Conservation (phyloP, 306 rosid genomes). For the Lathyrus aphaca region DNA sequence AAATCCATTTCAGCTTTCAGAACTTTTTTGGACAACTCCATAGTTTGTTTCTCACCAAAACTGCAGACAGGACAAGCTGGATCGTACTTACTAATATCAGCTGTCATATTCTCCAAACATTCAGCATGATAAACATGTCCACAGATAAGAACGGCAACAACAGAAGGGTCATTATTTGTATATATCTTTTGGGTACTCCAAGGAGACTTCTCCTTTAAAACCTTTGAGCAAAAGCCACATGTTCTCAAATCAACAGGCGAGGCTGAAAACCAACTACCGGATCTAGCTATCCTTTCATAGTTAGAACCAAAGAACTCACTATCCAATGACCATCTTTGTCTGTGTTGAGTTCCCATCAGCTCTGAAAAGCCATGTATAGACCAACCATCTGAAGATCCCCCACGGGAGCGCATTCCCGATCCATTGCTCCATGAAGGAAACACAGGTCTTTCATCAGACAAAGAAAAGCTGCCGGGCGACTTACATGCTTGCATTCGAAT, state of each 20-base stretch:
- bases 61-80: conserved; percentile 91
- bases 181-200: conserved; percentile 64
- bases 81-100: conserved; percentile 79
- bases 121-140: conserved; percentile 92
- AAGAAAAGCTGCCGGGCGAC: conserved; percentile 61
- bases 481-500: conserved; percentile 56
- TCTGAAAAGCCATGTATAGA: conserved; percentile 85
- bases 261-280: conserved; percentile 59
- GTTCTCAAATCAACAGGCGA: conserved; percentile 75
- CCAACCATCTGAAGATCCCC: conserved; percentile 95
- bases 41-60: conserved; percentile 81
- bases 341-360: conserved; percentile 71
- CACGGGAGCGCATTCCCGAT: conserved; percentile 62
- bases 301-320: conserved; percentile 79
- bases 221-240: conserved; percentile 72
- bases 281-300: conserved; percentile 67
- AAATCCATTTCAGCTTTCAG: conserved; percentile 78
- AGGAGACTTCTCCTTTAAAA: conserved; percentile 61
- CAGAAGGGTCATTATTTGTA: conserved; percentile 57
- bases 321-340: conserved; percentile 89
- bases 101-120: conserved; percentile 86
- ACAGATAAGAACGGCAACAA: conserved; percentile 80
- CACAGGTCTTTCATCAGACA: conserved; percentile 69
- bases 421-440: conserved; percentile 76
- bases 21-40: conserved; percentile 71